phyloP scores from a whole-genome alignment of 2,329 filamentous ascomycete genomes.

The Aureobasidium sp. region DNA sequence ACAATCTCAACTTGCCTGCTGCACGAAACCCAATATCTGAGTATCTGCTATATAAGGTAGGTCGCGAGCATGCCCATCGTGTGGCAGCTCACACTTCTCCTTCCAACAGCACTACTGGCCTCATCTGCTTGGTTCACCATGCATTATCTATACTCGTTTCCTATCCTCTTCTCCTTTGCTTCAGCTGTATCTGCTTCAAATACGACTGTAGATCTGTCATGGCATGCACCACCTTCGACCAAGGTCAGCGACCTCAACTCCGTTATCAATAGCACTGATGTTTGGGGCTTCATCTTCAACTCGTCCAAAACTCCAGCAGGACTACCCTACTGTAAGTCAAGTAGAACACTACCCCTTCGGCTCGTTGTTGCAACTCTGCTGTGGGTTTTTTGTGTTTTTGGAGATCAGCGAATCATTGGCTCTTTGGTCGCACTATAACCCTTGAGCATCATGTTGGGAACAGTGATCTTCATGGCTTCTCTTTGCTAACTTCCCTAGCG shows the following conservation, averaged over 20 bases:
- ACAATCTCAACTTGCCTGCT: neutral
- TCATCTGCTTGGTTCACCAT: conserved; percentile 20
- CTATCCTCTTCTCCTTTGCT: conserved; percentile 16
- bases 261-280: conserved; percentile 51
- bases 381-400: too few relatives aligned
- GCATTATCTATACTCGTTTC: conserved; percentile 18
- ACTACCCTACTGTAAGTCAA: conserved; percentile 37
- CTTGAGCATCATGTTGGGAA: too few relatives aligned
- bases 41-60: neutral
- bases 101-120: conserved; percentile 20
- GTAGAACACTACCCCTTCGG: too few relatives aligned
- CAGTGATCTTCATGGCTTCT: too few relatives aligned
- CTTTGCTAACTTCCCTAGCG: conserved; percentile 5
- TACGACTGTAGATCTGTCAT: conserved; percentile 36
- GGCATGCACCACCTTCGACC: conserved; percentile 50
- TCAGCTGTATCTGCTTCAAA: neutral
- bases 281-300: conserved; percentile 68
- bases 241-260: conserved; percentile 52
- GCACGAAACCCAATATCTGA: neutral
- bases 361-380: too few relatives aligned
- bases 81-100: conserved; percentile 14
- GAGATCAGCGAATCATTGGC: neutral
- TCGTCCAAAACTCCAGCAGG: conserved; percentile 49
- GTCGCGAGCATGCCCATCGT: neutral
- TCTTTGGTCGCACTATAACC: too few relatives aligned